Base-by-base conservation (phyloP, 2,329 filamentous ascomycete genomes). In the Hypoxylon rubiginosum region DNA sequence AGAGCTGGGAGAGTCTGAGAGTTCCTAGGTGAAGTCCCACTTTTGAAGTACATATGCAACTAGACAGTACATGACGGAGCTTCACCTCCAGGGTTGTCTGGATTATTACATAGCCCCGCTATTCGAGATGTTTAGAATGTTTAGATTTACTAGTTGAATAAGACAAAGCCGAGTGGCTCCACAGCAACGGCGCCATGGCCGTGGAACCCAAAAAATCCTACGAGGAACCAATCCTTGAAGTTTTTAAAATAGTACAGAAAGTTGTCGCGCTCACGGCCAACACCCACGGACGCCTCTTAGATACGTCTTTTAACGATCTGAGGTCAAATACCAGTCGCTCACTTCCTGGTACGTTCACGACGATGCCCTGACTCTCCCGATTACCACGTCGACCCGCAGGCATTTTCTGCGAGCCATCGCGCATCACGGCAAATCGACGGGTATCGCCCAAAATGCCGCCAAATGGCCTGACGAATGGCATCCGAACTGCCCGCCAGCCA, bases 401-500 rank as follows among this genome's bases (percentile, higher is more conserved):
- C 19, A 57, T 63, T 58, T 53, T 68, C 67, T 70, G 67, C 67
- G 67, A 66, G 65, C 64, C 64, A 70, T 70, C 69, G 73, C 73
- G 61, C 62, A 66, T 50, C 28, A 65, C 65, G 60, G 59, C 57
- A 62, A 43, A 55, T 68, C 62, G n/a, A n/a, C n/a, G n/a, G n/a
- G n/a, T n/a, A n/a, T n/a, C n/a, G n/a, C n/a, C 60, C 65, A 80
- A 66, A 49, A 77, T 77, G 76, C 66, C 74, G 46, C 75, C 74
- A 17, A 77, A 76, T 72, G 73, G 75, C 46, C 54, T 77, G 54
- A 63, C 72, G 49, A 76, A 78, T 60, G 73, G 75, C 71, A 71
- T 65, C 67, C 67, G 61, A 57, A 68, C 61, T 70, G 72, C 75
- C 73, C 75, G 80, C 75, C 73, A 79, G 67, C 81, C 82, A 60